These are phyloP conservation scores for Rhizopogon rudus DNA, from an alignment of 768 basidiomycete species.

Conservation along the genomic window DNA sequence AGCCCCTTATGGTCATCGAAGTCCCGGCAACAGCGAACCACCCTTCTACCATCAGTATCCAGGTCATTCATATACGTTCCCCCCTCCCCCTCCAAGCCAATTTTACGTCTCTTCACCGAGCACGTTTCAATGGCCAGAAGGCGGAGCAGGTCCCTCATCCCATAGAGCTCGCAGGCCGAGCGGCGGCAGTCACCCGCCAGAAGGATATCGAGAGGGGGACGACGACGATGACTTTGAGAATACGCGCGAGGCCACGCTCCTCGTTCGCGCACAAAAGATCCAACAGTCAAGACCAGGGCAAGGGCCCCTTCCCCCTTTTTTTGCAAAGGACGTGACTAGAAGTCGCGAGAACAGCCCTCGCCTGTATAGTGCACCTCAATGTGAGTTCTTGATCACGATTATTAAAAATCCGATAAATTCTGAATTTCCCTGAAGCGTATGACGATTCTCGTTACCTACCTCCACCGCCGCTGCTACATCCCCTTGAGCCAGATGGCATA, in stretches of 20 bases:
- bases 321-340: background rate
- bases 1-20: slow-evolving; percentile 20
- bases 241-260: slow-evolving; percentile 11
- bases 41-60: slow-evolving; percentile 16
- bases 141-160: slow-evolving; percentile 43
- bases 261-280: slow-evolving; percentile 17
- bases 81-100: slow-evolving; percentile 18
- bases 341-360: background rate
- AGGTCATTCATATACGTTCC: slow-evolving; percentile 16
- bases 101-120: slow-evolving; percentile 9
- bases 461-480: slow-evolving; percentile 5
- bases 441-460: slow-evolving; percentile 15
- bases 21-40: slow-evolving; percentile 28
- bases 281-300: slow-evolving; percentile 18
- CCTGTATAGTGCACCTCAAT: background rate
- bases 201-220: slow-evolving; percentile 9
- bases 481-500: slow-evolving; percentile 15
- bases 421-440: background rate
- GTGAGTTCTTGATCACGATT: background rate
- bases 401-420: background rate
- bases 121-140: slow-evolving; percentile 33
- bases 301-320: slow-evolving; percentile 6
- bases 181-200: slow-evolving; percentile 4
- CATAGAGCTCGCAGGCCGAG: slow-evolving; percentile 9
- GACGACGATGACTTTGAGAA: slow-evolving; percentile 10